Evolutionary conservation across 257 asterid genomes (phyloP), one percentile per base, ranked within the genome.

Genomic region (Fraxinus anomala): DNA sequence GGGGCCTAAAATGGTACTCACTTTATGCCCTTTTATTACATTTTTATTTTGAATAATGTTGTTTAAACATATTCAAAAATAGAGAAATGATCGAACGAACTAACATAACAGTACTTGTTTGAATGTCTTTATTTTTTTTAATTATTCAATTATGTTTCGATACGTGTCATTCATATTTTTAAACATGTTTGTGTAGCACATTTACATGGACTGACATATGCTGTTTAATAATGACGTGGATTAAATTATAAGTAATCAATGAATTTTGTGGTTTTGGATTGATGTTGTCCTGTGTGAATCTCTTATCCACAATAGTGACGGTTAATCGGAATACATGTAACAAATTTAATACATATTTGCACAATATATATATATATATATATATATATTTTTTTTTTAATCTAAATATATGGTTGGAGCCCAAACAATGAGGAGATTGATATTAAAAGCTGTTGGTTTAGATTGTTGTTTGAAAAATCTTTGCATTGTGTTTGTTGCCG

Each of bases 1-100:
- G 49, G 49, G 49, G 49, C 49, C 49, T 40, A 11, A 10, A 7
- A 10, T 0, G 49, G 69, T 68, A 66, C 75, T 75, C 80, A 76
- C 75, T 76, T 68, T 76, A 68, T 67, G 49, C 54, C 39, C 47
- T 76, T 5, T 68, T 42, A 61, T 8, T 21, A 71, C n/a, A 36
- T 33, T 44, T 39, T 72, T 49, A 30, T 30, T 30, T 30, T 30
- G 33, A 30, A 1, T 30, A 30, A 30, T 30, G 33, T 1, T 30
- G 4, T 1, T 2, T 30, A 30, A 30, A 1, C 33, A 30, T 30
- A 4, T 30, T 30, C 33, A 30, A 30, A n/a, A n/a, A n/a, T n/a
- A n/a, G n/a, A n/a, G n/a, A n/a, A n/a, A n/a, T n/a, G n/a, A n/a
- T n/a, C n/a, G n/a, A n/a, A n/a, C n/a, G n/a, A n/a, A n/a, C n/a